Evolutionary conservation across 2,329 filamentous ascomycete species (phyloP).

Genomic region (Penicillium sclerotiorum): DNA sequence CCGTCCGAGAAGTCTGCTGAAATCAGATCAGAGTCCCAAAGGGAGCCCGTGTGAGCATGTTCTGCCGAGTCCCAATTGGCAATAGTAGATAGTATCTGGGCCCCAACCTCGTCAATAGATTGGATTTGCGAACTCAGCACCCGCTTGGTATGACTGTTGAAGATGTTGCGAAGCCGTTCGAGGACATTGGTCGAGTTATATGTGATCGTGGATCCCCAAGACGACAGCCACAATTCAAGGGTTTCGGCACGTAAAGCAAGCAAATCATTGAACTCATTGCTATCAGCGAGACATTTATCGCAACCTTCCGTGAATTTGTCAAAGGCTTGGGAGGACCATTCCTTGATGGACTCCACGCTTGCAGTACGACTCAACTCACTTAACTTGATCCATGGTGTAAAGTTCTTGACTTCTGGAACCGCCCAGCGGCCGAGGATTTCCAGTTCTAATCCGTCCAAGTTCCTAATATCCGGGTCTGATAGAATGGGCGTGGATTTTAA

Average conservation of each 20-base stretch:
- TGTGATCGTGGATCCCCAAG: conserved; percentile 61
- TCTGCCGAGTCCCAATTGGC: conserved; percentile 61
- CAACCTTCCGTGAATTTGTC: conserved; percentile 65
- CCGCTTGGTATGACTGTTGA: conserved; percentile 68
- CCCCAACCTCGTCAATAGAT: conserved; percentile 66
- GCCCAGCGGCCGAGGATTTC: conserved; percentile 81
- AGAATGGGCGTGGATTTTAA: conserved; percentile 73
- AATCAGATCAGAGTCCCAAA: conserved; percentile 70
- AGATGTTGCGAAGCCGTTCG: conserved; percentile 65
- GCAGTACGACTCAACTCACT: conserved; percentile 69
- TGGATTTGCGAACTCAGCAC: conserved; percentile 66
- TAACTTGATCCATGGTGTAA: conserved; percentile 83
- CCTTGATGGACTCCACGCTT: conserved; percentile 62
- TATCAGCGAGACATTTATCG: conserved; percentile 59
- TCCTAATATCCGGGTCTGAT: conserved; percentile 67
- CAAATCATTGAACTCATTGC: conserved; percentile 68
- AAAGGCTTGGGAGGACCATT: conserved; percentile 66
- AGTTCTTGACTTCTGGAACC: conserved; percentile 77
- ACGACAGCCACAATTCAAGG: conserved; percentile 74
- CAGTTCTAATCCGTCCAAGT: conserved; percentile 70
- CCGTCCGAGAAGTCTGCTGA: conserved; percentile 68
- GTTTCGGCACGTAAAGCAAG: conserved; percentile 70
- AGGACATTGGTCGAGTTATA: conserved; percentile 64
- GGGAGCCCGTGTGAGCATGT: conserved; percentile 54
- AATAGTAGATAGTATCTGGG: conserved; percentile 64